phyloP scores from a whole-genome alignment of 2,329 filamentous ascomycete genomes.

The Monosporascus sp. region DNA sequence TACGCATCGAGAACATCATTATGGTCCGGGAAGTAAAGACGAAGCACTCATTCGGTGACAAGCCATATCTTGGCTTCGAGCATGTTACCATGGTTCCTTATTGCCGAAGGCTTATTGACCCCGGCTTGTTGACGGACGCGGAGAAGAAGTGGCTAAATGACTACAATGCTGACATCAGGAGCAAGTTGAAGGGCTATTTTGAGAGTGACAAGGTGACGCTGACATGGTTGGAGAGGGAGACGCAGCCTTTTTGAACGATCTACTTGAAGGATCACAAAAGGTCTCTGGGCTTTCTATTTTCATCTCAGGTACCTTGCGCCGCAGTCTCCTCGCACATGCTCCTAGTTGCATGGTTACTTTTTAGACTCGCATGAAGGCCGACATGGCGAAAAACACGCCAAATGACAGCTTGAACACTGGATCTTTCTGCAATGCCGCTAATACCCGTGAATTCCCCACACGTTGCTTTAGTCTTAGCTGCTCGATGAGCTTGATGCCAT shows the following conservation, averaged over 20 bases:
- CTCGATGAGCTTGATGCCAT: constrained; percentile 28
- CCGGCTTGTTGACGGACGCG: constrained; percentile 59
- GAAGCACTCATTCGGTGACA: constrained; percentile 83
- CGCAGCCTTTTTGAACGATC: constrained; percentile 49
- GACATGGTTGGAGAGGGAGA: constrained; percentile 84
- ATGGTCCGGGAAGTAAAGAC: constrained; percentile 88
- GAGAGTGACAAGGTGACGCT: constrained; percentile 64
- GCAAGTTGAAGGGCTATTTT: constrained; percentile 77
- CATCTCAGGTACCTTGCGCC: constrained; percentile 1
- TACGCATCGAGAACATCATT: constrained; percentile 93
- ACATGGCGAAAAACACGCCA: constrained; percentile 66
- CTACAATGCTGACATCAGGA: constrained; percentile 74
- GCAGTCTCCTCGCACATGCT: too few relatives aligned
- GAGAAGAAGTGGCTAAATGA: constrained; percentile 86
- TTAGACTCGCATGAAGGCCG: constrained; percentile 52
- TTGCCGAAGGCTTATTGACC: constrained; percentile 82
- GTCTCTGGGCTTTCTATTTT: constrained; percentile 1
- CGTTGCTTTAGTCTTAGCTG: constrained; percentile 27
- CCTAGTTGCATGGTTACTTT: neutral
- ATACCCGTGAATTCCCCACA: constrained; percentile 33
- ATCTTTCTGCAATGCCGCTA: constrained; percentile 49
- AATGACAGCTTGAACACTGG: constrained; percentile 65
- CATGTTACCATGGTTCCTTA: constrained; percentile 97
- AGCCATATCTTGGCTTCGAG: constrained; percentile 91
- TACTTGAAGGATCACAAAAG: neutral